These are phyloP conservation scores for Leishmania lainsoni DNA, from an alignment of 208 protist species.

Conservation along the genomic window DNA sequence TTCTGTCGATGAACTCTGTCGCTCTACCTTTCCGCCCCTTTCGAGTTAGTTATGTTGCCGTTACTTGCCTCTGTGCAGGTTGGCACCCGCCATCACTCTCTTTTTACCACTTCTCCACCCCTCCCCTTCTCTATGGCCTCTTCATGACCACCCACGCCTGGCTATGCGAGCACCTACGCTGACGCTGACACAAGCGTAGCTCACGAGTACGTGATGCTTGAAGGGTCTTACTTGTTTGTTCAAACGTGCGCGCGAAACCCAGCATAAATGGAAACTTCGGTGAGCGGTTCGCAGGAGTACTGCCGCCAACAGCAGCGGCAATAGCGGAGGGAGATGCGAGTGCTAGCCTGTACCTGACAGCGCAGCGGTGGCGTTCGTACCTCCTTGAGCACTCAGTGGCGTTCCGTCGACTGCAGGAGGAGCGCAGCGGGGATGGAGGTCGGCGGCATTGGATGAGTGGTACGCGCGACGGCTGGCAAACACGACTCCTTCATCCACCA, in stretches of 20 bases:
- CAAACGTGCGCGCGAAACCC: neutral
- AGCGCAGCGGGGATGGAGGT: conserved; percentile 66
- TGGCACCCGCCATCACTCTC: neutral
- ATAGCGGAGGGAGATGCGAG: neutral
- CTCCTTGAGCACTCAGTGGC: conserved; percentile 33
- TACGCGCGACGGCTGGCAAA: conserved; percentile 37
- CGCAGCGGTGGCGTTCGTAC: conserved; percentile 45
- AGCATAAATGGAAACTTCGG: neutral
- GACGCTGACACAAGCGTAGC: neutral
- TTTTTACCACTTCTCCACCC: neutral
- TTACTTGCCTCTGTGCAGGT: neutral
- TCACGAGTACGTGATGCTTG: neutral
- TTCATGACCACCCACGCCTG: neutral
- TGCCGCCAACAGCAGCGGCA: neutral
- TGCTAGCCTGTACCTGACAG: conserved; percentile 5
- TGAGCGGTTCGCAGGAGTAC: neutral
- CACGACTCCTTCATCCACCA: neutral
- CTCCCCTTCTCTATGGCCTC: neutral
- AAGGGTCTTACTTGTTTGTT: neutral
- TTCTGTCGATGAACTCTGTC: neutral
- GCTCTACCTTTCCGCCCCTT: neutral
- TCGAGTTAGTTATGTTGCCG: neutral
- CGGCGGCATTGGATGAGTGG: conserved; percentile 64
- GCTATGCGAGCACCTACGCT: neutral
- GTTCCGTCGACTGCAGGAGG: conserved; percentile 49